Evolutionary conservation across 148 eudicot species (phyloP).

Genomic region (Hydrangea macrophylla): DNA sequence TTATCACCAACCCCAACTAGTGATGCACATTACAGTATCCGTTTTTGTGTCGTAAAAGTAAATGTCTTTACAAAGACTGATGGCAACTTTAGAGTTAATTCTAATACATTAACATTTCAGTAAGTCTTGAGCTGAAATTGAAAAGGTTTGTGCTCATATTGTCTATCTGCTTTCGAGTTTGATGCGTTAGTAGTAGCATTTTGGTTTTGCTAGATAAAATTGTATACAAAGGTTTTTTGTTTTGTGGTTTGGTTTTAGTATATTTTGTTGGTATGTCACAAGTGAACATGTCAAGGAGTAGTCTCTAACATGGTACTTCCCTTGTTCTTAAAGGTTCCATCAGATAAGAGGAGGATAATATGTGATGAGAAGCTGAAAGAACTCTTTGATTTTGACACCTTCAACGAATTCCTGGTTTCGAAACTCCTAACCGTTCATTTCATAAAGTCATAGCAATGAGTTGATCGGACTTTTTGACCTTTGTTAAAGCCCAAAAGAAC

Average conservation of each 20-base stretch:
- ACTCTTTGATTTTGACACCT: slow-evolving; percentile 73
- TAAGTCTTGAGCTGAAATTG: not conserved
- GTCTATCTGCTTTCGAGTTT: not conserved
- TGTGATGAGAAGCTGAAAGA: slow-evolving; percentile 93
- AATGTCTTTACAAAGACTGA: no score
- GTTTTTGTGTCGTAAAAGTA: no score
- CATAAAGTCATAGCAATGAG: slow-evolving; percentile 48
- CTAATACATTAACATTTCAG: not conserved
- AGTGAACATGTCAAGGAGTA: not conserved
- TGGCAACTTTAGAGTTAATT: no score
- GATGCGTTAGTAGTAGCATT: not conserved
- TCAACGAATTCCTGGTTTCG: slow-evolving; percentile 63
- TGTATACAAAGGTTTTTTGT: not conserved
- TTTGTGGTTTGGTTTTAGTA: not conserved
- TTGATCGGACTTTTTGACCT: slow-evolving; percentile 3
- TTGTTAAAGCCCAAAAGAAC: slow-evolving; percentile 6
- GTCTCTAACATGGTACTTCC: slow-evolving; percentile 5
- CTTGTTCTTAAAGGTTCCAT: slow-evolving; percentile 69
- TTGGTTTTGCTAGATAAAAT: not conserved
- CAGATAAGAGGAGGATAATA: slow-evolving; percentile 63
- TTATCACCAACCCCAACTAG: no score
- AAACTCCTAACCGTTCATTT: slow-evolving; percentile 64
- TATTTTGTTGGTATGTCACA: not conserved
- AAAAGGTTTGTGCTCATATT: not conserved
- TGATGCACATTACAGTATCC: no score